These are phyloP conservation scores for Arabis alpina DNA, from an alignment of 345 rosid species.

Conservation along the genomic window DNA sequence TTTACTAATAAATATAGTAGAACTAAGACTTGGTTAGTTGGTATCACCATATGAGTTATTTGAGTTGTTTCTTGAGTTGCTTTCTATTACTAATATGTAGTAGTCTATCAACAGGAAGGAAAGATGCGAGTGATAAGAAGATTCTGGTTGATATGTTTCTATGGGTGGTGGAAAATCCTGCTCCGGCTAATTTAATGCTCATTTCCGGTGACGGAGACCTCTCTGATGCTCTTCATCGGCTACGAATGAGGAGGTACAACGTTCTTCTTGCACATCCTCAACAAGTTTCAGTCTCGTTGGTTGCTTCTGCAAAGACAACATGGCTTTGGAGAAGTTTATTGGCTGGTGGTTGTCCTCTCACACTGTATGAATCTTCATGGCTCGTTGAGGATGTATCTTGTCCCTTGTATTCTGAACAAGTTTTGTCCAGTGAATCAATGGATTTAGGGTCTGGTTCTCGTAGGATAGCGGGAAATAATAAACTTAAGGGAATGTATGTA, in stretches of 20 bases:
- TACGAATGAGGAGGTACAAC: conserved; percentile 87
- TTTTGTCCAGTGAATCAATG: conserved; percentile 42
- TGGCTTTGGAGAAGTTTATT: conserved; percentile 86
- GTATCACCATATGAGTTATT: too few relatives aligned
- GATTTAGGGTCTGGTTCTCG: conserved; percentile 37
- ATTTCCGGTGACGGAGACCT: conserved; percentile 89
- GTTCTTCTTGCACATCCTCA: conserved; percentile 89
- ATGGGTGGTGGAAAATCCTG: conserved; percentile 93
- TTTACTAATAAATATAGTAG: neutral
- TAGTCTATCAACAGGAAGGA: conserved; percentile 61
- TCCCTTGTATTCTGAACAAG: conserved; percentile 32
- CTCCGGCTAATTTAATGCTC: conserved; percentile 78
- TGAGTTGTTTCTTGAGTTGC: too few relatives aligned
- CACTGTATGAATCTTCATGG: conserved; percentile 15
- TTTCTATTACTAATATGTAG: neutral
- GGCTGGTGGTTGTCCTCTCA: conserved; percentile 68
- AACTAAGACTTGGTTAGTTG: too few relatives aligned
- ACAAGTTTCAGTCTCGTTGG: conserved; percentile 68
- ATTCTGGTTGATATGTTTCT: conserved; percentile 87
- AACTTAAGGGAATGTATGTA: conserved; percentile 43
- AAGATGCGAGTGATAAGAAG: conserved; percentile 95
- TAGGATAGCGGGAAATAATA: conserved; percentile 42
- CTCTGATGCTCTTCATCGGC: conserved; percentile 44
- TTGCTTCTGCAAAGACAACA: conserved; percentile 73
- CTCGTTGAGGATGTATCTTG: conserved; percentile 34